Evolutionary conservation across 2,329 filamentous ascomycete species (phyloP).

Genomic region (Elsinoe perseae): DNA sequence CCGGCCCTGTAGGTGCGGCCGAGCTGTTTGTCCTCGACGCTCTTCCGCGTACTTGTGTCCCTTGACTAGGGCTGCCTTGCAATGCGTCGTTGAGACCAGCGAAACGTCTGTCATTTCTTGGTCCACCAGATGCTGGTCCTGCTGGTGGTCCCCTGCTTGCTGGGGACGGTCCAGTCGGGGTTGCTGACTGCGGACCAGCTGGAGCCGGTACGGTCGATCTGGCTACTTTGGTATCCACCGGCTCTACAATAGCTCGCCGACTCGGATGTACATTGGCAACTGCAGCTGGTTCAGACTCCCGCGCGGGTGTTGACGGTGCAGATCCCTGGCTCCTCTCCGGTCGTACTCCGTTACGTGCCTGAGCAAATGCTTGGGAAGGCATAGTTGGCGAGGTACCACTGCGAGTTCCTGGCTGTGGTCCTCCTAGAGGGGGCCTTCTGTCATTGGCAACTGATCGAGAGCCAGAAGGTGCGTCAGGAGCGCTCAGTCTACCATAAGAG

Average conservation of each 20-base stretch:
- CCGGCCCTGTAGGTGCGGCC: conserved; percentile 1
- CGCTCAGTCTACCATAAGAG: conserved; percentile 43
- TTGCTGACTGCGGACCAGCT: conserved; percentile 22
- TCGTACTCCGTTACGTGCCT: conserved; percentile 13
- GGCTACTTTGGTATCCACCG: conserved; percentile 25
- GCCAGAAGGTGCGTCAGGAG: conserved; percentile 47
- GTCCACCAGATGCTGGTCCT: conserved; percentile 24
- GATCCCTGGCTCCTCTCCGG: conserved; percentile 21
- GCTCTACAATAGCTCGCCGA: conserved; percentile 22
- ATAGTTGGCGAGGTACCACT: conserved; percentile 32
- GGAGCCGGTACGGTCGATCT: conserved; percentile 17
- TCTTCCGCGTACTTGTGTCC: conserved; percentile 6
- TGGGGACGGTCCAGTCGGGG: conserved; percentile 26
- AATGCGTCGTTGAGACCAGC: conserved; percentile 23
- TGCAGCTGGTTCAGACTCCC: conserved; percentile 20
- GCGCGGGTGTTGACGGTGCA: conserved; percentile 24
- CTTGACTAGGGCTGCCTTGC: conserved; percentile 14
- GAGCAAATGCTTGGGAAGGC: conserved; percentile 25
- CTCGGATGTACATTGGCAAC: conserved; percentile 26
- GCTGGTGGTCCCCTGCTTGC: conserved; percentile 25
- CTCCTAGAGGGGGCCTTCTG: conserved; percentile 30
- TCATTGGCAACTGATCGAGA: conserved; percentile 33
- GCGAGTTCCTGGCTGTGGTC: conserved; percentile 28
- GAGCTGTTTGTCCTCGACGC: not conserved
- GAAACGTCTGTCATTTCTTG: conserved; percentile 27